phyloP scores from a whole-genome alignment of 208 protist species.

The Tetramitus jugosus region DNA sequence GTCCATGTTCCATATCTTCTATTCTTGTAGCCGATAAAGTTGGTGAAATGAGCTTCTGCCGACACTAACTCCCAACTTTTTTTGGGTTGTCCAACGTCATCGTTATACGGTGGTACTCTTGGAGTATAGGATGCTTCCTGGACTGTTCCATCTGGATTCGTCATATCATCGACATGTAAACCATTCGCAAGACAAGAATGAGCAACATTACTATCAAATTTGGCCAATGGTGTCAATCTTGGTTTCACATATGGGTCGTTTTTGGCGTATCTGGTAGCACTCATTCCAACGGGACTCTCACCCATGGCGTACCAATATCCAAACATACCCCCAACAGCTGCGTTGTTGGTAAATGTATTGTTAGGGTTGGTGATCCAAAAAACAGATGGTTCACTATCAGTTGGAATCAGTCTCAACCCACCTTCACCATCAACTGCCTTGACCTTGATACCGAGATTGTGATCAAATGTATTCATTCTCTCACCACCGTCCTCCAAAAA shows the following conservation, averaged over 20 bases:
- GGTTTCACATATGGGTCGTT: not conserved
- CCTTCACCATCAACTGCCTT: not conserved
- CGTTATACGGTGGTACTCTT: too few relatives aligned
- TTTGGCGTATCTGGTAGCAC: not conserved
- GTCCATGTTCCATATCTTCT: not conserved
- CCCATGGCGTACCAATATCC: conserved; percentile 40
- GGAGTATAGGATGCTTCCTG: not conserved
- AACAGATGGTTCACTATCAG: conserved; percentile 30
- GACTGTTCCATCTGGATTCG: too few relatives aligned
- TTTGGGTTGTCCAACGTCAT: too few relatives aligned
- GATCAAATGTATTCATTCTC: conserved; percentile 28
- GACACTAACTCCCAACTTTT: too few relatives aligned
- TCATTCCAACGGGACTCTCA: not conserved
- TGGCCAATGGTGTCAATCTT: not conserved
- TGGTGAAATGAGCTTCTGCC: not conserved
- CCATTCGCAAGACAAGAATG: conserved; percentile 37
- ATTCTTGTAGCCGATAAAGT: not conserved
- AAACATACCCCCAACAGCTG: conserved; percentile 33
- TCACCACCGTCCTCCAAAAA: conserved; percentile 46
- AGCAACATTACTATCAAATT: conserved; percentile 33
- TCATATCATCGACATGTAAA: conserved; percentile 21
- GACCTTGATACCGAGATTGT: conserved; percentile 31
- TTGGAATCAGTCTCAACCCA: conserved; percentile 6
- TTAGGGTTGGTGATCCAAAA: conserved; percentile 42
- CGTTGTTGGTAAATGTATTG: conserved; percentile 33